Evolutionary conservation across 805 yeast genomes (phyloP), one percentile per base, ranked within the genome.

Genomic region (Henningerozyma blattae): DNA sequence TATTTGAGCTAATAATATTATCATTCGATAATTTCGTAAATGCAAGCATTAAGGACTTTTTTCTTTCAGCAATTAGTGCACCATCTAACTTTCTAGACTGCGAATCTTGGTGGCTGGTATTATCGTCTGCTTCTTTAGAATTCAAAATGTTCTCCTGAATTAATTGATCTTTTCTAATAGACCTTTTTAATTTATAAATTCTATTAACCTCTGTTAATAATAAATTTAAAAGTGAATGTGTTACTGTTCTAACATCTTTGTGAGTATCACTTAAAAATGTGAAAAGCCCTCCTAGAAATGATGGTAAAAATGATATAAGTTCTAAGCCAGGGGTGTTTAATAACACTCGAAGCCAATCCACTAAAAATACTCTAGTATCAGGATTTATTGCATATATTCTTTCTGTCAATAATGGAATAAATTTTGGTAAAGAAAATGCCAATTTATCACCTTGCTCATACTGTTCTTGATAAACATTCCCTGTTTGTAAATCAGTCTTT

Each of bases 271-370:
- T 82, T 31, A 89, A 62, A 47, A 84, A 89, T 15, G 77, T 69
- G 30, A 89, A 64, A 40, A 89, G 61, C 3, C 59, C 95, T 32
- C 86, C 91, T 27, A 91, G 63, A 52, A 91, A 85, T 26, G 87
- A 81, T 1, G 98, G 95, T 31, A 91, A 62, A 51, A 81, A 91
- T 0, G 93, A 72, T 15, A 91, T 75, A 37, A 91, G 62, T 46
- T 89, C 95, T 34, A 89, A 64, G 34, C 89, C 93, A 0, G 98
- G 97, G 6, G 87, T 84, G 9, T 91, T 85, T 56, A 89, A 91
- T 32, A 91, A 64, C n/a, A 91, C 70, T 42, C 85, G 80, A 31
- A 91, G 68, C 98, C 98, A 91, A 33, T 93, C 83, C 10, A 91
- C 89, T 36, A 91, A 62, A 48, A 91, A 91, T 61, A 85, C 79